Evolutionary conservation across 108 stramenopile species (phyloP).

Genomic region (Chaetoceros muelleri): DNA sequence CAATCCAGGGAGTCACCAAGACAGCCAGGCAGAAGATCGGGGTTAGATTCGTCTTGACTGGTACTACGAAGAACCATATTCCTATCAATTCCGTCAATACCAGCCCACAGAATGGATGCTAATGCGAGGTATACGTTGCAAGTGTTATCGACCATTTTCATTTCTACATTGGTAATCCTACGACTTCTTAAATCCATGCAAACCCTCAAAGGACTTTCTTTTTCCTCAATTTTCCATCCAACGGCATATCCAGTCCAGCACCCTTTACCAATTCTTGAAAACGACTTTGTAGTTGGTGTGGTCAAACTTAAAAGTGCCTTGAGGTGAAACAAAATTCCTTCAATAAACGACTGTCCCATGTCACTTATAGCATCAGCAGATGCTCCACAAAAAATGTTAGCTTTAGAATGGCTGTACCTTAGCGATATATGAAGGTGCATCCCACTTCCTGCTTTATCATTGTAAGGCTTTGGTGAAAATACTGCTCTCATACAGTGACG

Average conservation of each 20-base stretch:
- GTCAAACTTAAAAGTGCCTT: conserved; percentile 54
- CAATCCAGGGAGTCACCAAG: neutral
- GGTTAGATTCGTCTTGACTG: neutral
- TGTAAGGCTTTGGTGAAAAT: conserved; percentile 63
- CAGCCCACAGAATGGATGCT: conserved; percentile 43
- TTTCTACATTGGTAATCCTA: conserved; percentile 56
- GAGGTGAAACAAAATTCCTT: conserved; percentile 63
- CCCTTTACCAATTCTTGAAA: conserved; percentile 59
- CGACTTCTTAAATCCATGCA: conserved; percentile 18
- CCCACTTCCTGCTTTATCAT: conserved; percentile 57
- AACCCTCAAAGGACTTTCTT: conserved; percentile 60
- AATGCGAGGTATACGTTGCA: conserved; percentile 65
- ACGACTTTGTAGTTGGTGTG: conserved; percentile 61
- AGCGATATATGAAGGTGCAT: conserved; percentile 70
- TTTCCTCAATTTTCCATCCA: conserved; percentile 69
- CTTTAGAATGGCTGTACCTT: conserved; percentile 8
- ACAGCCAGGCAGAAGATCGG: neutral
- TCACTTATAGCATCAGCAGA: conserved; percentile 16
- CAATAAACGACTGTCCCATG: conserved; percentile 51
- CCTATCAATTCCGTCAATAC: conserved; percentile 48
- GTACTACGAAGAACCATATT: conserved; percentile 19
- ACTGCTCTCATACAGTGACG: conserved; percentile 38
- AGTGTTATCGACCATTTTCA: conserved; percentile 52
- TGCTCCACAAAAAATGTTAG: conserved; percentile 26
- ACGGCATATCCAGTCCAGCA: conserved; percentile 71